Base-by-base conservation (phyloP, 106 monocot species). In the Vanilla planifolia region DNA sequence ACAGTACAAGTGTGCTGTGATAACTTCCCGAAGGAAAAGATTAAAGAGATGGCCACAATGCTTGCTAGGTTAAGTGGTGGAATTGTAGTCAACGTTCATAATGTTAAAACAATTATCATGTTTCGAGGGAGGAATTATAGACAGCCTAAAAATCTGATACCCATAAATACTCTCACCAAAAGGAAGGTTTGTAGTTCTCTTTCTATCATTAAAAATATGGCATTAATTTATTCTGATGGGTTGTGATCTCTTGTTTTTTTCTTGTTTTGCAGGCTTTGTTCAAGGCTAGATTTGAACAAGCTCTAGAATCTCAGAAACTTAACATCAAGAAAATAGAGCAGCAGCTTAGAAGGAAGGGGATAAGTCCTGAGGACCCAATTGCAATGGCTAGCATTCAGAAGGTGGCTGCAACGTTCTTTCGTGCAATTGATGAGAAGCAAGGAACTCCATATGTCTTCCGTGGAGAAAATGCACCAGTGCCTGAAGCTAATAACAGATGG, bases 31-130 rank as follows among this genome's bases (percentile, higher is more conserved):
- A 92, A 92, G 73, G 91, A 98, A 69, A 98, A 88, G 63, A 98
- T 98, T 29, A 91, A 73, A 63, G 96, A 98, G 64, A 98, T 98
- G 96, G 87, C 88, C 33, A 79, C 88, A n/a, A 98, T 98, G 96
- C 72, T 98, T 55, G 70, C 91, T 47, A 98, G 96, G 71, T 68
- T 98, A 68, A 92, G 96, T 65, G 96, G 96, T 53, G 96, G 96
- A 26, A 91, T 98, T 51, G 88, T 92, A 35, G 81, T 98, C 50
- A 98, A 88, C 48, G 66, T 98, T 58, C 96, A 98, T 68, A 71
- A 92, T 78, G 91, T 88, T 34, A 98, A 91, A 60, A 98, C 96
- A 8, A 88, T 98, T 60, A 98, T 98, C 58, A 98, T 98, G 96
- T 98, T 98, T 63, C 81, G 91, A 56, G 92, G 96, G 59, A 79